Evolutionary conservation across 208 protist species (phyloP).

Genomic region (Kentomonas sorsogonicus): DNA sequence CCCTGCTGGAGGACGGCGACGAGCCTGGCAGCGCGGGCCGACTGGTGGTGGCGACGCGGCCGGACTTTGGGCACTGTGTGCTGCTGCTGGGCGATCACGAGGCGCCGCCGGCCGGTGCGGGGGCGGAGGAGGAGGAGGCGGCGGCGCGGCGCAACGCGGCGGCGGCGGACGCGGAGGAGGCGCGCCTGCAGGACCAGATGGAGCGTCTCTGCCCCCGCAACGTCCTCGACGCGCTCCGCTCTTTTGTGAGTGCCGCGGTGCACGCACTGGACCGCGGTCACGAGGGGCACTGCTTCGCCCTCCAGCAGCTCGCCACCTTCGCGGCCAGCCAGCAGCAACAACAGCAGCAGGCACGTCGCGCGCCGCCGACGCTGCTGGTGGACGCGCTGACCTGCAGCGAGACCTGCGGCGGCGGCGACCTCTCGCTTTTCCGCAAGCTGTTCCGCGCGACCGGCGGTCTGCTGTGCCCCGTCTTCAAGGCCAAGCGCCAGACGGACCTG

Average conservation of each 20-base stretch:
- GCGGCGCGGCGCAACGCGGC: slow-evolving; percentile 12
- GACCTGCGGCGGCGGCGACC: slow-evolving; percentile 41
- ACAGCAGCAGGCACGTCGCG: slow-evolving; percentile 17
- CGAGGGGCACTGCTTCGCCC: not conserved
- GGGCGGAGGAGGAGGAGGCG: slow-evolving; percentile 9
- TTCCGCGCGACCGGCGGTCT: slow-evolving; percentile 42
- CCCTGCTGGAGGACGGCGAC: not conserved
- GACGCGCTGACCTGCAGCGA: slow-evolving; percentile 31
- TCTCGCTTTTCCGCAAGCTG: slow-evolving; percentile 30
- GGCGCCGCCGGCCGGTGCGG: slow-evolving; percentile 8
- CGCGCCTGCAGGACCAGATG: slow-evolving; percentile 6
- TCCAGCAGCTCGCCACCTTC: not conserved
- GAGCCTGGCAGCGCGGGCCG: slow-evolving; percentile 5
- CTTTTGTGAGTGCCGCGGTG: slow-evolving; percentile 20
- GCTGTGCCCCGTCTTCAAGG: slow-evolving; percentile 50
- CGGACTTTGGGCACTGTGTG: slow-evolving; percentile 39
- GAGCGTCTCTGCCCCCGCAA: slow-evolving; percentile 11
- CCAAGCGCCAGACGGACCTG: slow-evolving; percentile 24
- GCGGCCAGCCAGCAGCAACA: slow-evolving; percentile 17
- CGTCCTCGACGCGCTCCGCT: slow-evolving; percentile 16
- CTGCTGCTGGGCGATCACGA: slow-evolving; percentile 44
- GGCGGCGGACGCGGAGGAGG: slow-evolving; percentile 12
- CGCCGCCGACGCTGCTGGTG: slow-evolving; percentile 36
- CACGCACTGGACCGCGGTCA: not conserved
- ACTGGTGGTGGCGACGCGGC: not conserved